phyloP scores from a whole-genome alignment of 2,329 filamentous ascomycete species.

The Lasiodiplodia theobromae region DNA sequence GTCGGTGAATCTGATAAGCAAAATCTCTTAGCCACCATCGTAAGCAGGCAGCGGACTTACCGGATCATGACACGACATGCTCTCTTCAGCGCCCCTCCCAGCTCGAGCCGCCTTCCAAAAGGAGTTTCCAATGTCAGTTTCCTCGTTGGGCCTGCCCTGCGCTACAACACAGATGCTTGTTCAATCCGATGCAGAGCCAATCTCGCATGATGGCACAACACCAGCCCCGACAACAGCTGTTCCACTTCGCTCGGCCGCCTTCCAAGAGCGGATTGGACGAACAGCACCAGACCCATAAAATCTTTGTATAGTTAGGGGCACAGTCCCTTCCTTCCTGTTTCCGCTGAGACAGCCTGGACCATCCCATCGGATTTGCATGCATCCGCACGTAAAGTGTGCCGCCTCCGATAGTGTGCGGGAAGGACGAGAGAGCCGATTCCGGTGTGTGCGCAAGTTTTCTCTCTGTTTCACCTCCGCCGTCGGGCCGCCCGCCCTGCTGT shows the following conservation, averaged over 20 bases:
- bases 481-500: background rate
- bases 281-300: background rate
- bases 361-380: conserved; percentile 3
- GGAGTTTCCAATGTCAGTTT: background rate
- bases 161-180: background rate
- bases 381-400: conserved; percentile 3
- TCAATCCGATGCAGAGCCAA: conserved; percentile 15
- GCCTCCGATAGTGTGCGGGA: background rate
- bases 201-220: conserved; percentile 9
- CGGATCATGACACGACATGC: background rate
- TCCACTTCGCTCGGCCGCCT: conserved; percentile 3
- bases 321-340: background rate
- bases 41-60: background rate
- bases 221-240: conserved; percentile 10
- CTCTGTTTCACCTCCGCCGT: background rate
- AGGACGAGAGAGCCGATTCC: background rate
- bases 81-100: background rate
- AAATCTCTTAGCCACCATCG: background rate
- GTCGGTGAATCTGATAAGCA: conserved; percentile 19
- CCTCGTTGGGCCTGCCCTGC: background rate
- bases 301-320: background rate
- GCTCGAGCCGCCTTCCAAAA: background rate
- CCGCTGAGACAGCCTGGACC: background rate
- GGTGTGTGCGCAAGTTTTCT: background rate
- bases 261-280: conserved; percentile 6